Percentiles rank a stretch among this genome's conserved stretches.
Conservation (phyloP, 2,329 filamentous ascomycete genomes). For the Aspergillus brasiliensis region DNA sequence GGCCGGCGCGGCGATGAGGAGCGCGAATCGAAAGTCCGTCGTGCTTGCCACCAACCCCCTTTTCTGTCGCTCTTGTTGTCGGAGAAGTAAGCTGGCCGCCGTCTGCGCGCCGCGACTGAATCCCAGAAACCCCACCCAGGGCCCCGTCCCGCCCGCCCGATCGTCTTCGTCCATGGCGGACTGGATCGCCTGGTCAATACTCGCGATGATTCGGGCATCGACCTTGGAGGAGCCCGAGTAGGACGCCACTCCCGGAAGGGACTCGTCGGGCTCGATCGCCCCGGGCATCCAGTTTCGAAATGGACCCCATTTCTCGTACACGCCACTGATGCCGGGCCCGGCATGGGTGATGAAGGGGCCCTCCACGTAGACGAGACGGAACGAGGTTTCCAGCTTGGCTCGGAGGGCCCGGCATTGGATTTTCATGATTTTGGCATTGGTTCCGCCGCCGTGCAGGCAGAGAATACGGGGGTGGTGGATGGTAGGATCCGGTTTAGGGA, state of each 20-base stretch:
- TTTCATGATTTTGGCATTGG: slow-evolving; percentile 8
- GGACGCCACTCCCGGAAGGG: slow-evolving; percentile 56
- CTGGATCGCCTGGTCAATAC: slow-evolving; percentile 44
- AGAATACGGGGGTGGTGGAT: slow-evolving; percentile 8
- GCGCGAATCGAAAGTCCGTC: too few species aligned
- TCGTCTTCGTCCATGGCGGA: slow-evolving; percentile 56
- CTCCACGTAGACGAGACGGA: slow-evolving; percentile 10
- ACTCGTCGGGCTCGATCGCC: not conserved
- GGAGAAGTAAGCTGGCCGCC: slow-evolving; percentile 60
- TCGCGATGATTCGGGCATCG: slow-evolving; percentile 49
- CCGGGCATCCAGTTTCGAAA: slow-evolving; percentile 59
- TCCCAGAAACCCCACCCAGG: slow-evolving; percentile 63
- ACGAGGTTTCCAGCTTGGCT: not conserved
- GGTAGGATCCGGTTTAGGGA: not conserved
- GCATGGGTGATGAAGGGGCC: slow-evolving; percentile 38
- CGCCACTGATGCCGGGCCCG: slow-evolving; percentile 63
- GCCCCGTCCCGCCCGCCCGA: slow-evolving; percentile 52
- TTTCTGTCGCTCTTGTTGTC: slow-evolving; percentile 53
- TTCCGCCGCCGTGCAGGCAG: slow-evolving; percentile 15
- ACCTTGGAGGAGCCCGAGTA: too few species aligned
- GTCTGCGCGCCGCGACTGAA: slow-evolving; percentile 70
- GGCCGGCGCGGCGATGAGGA: too few species aligned
- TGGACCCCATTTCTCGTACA: slow-evolving; percentile 67
- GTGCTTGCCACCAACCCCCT: too few species aligned
- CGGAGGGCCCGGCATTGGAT: slow-evolving; percentile 6